A percentile compares a stretch with the other conserved stretches of the same genome.
Conservation (phyloP, 148 eudicot species). For the Rhododendron griersonianum region DNA sequence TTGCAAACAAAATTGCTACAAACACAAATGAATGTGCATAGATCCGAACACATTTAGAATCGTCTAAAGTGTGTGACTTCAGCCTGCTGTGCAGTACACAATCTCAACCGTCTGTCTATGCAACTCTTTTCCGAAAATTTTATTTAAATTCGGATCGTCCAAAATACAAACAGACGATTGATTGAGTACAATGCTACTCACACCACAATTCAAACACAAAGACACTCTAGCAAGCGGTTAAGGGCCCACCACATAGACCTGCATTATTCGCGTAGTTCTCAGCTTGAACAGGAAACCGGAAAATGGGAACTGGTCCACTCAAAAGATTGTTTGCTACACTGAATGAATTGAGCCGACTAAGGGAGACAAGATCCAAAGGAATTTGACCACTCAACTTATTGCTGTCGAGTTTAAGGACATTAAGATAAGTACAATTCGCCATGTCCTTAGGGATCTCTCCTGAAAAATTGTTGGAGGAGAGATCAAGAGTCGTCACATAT, state of each 20-base stretch:
- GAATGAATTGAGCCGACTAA: conserved; percentile 35
- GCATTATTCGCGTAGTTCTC: conserved; percentile 33
- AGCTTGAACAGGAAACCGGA: conserved; percentile 5
- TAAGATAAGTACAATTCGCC: conserved; percentile 41
- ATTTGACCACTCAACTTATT: conserved; percentile 43
- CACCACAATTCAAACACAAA: no score
- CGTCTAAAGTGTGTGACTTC: no score
- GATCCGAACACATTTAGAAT: no score
- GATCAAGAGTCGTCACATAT: conserved; percentile 37
- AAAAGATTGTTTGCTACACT: conserved; percentile 40
- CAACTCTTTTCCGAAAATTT: no score
- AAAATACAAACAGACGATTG: no score
- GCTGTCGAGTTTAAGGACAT: conserved; percentile 33
- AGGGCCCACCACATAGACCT: conserved; percentile 41
- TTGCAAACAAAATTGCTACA: no score
- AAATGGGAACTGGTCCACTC: conserved; percentile 34
- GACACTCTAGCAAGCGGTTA: conserved; percentile 19
- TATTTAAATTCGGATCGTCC: no score
- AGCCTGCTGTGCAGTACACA: no score
- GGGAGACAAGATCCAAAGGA: conserved; percentile 36
- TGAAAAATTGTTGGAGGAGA: conserved; percentile 48
- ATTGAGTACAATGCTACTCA: no score
- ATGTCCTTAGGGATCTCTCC: conserved; percentile 37
- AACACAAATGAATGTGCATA: no score
- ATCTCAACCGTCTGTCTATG: no score